These are phyloP conservation scores for Yarrowia porcina DNA, from an alignment of 805 yeast species.

Conservation along the genomic window DNA sequence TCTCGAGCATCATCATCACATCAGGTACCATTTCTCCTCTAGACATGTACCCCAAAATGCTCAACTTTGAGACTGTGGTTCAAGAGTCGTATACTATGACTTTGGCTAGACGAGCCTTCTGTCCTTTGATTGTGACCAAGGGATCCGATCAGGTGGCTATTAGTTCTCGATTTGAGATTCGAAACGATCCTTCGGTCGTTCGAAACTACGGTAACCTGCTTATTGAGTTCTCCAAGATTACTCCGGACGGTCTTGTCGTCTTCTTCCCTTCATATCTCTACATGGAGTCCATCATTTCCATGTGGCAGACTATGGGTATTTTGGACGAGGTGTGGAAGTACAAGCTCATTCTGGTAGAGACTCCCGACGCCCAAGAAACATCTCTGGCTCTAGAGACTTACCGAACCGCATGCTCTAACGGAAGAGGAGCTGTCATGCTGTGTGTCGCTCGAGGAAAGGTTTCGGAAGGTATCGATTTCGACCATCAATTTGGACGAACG, in stretches of 20 bases:
- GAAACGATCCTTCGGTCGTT: constrained; percentile 97
- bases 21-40: constrained; percentile 98
- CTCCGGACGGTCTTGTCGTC: constrained; percentile 98
- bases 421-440: constrained; percentile 92
- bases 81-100: constrained; percentile 97
- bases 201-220: constrained; percentile 92
- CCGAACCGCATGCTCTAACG: constrained; percentile 93
- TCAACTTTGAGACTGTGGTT: constrained; percentile 82
- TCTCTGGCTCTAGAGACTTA: constrained; percentile 92
- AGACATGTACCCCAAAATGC: constrained; percentile 98
- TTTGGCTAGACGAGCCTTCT: constrained; percentile 81
- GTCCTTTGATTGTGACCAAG: constrained; percentile 94
- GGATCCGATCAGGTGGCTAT: constrained; percentile 98
- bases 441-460: constrained; percentile 99
- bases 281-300: constrained; percentile 96
- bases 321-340: constrained; percentile 98
- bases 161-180: constrained; percentile 90
- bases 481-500: constrained; percentile 95
- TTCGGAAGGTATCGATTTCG: constrained; percentile 98
- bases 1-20: constrained; percentile 88
- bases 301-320: constrained; percentile 99
- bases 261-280: constrained; percentile 95
- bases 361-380: constrained; percentile 99
- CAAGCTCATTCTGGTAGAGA: constrained; percentile 89
- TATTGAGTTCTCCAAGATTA: constrained; percentile 88